Percentiles rank a stretch among this genome's conserved stretches.
These are phyloP conservation scores for Fusarium anthophilum DNA, from an alignment of 2,329 filamentous ascomycete species.

Conservation along the genomic window DNA sequence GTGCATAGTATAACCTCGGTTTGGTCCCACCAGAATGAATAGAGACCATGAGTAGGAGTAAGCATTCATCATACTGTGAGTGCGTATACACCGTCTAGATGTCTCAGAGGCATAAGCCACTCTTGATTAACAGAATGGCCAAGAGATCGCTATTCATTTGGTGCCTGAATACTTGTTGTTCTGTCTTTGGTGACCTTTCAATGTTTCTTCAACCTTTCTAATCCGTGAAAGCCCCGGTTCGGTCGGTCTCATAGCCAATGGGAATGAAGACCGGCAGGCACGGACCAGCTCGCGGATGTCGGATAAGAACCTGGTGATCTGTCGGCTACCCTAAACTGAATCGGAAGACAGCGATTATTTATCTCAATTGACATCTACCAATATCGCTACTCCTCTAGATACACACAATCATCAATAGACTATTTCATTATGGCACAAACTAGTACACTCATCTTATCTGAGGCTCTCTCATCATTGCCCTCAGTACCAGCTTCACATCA, in stretches of 20 bases:
- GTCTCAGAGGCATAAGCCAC: accelerated
- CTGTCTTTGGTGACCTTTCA: background rate
- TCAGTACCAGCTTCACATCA: accelerated
- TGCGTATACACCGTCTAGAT: accelerated
- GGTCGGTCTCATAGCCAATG: background rate
- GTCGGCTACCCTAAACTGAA: constrained; percentile 5
- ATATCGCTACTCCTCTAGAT: background rate
- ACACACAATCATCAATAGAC: accelerated
- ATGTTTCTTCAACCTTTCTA: background rate
- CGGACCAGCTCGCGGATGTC: background rate
- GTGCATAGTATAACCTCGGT: background rate
- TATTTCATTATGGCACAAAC: background rate
- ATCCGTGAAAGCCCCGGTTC: accelerated
- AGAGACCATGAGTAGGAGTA: background rate
- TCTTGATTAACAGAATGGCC: too few relatives aligned
- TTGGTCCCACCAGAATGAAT: background rate
- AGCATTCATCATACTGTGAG: too few relatives aligned
- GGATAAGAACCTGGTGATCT: constrained; percentile 8
- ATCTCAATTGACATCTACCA: background rate
- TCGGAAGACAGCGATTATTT: background rate
- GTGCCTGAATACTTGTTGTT: accelerated
- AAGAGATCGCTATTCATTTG: accelerated
- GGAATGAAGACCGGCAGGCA: background rate
- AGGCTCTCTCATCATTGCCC: background rate
- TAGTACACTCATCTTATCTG: background rate